Evolutionary conservation across 148 eudicot species (phyloP).

Genomic region (Silene latifolia): DNA sequence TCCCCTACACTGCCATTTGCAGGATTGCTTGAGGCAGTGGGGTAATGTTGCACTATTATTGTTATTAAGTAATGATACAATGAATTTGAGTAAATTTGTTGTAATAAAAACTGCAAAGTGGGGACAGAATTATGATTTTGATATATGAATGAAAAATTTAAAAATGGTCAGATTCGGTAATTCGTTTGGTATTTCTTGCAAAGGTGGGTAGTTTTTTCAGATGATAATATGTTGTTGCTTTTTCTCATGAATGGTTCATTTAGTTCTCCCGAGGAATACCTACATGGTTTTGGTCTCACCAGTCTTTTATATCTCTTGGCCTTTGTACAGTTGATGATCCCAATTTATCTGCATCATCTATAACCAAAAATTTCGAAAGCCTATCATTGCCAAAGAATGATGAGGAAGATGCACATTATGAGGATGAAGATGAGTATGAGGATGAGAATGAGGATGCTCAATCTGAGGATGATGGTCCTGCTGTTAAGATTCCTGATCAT

Average conservation of each 20-base stretch:
- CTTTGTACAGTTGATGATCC: slow-evolving; percentile 25
- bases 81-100: too few species aligned
- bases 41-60: too few species aligned
- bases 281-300: not conserved
- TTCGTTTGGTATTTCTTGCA: not conserved
- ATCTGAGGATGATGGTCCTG: slow-evolving; percentile 60
- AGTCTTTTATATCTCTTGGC: not conserved
- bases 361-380: slow-evolving; percentile 60
- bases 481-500: slow-evolving; percentile 84
- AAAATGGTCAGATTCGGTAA: not conserved
- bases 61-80: too few species aligned
- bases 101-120: not conserved
- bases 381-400: slow-evolving; percentile 53
- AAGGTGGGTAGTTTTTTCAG: not conserved
- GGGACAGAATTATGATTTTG: not conserved
- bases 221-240: not conserved
- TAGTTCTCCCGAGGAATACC: not conserved
- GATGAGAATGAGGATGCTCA: slow-evolving; percentile 44
- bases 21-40: too few species aligned
- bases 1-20: too few species aligned
- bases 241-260: not conserved
- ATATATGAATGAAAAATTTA: not conserved
- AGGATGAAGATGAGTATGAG: slow-evolving; percentile 38
- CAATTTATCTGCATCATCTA: slow-evolving; percentile 49
- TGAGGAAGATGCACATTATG: slow-evolving; percentile 36